Evolutionary conservation across 305 asterid species (phyloP).

Genomic region (Solanum hybrid): DNA sequence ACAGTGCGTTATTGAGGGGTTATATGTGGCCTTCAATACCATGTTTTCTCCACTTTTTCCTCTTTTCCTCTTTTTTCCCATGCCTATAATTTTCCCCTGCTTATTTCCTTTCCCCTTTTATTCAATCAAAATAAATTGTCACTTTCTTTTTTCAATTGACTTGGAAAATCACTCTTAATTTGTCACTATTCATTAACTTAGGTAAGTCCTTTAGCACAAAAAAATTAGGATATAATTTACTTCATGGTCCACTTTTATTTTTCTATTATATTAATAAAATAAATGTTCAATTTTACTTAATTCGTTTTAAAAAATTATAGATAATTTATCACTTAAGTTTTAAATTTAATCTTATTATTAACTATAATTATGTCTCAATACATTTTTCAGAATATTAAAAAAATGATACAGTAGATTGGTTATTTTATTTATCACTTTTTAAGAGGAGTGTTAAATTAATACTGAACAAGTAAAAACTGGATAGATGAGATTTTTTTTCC

Average conservation of each 20-base stretch:
- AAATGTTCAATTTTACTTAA: not conserved
- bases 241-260: not conserved
- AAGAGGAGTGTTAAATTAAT: not conserved
- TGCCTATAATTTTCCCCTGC: not conserved
- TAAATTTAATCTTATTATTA: not conserved
- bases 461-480: not conserved
- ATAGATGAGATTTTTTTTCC: not conserved
- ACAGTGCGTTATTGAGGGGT: conserved; percentile 6
- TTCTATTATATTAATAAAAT: not conserved
- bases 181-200: not conserved
- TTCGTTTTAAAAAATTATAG: not conserved
- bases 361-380: not conserved
- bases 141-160: not conserved
- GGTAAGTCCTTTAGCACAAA: not conserved
- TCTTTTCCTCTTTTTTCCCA: conserved; percentile 34
- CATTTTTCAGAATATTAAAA: not conserved
- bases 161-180: not conserved
- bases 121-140: not conserved
- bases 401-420: not conserved
- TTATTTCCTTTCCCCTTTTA: not conserved
- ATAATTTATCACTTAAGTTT: not conserved
- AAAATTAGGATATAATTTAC: not conserved
- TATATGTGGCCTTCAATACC: conserved; percentile 55
- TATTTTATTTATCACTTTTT: not conserved
- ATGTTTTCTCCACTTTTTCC: conserved; percentile 43